Base-by-base conservation (phyloP, 73 alveolate species). In the Blepharisma japonicum region DNA sequence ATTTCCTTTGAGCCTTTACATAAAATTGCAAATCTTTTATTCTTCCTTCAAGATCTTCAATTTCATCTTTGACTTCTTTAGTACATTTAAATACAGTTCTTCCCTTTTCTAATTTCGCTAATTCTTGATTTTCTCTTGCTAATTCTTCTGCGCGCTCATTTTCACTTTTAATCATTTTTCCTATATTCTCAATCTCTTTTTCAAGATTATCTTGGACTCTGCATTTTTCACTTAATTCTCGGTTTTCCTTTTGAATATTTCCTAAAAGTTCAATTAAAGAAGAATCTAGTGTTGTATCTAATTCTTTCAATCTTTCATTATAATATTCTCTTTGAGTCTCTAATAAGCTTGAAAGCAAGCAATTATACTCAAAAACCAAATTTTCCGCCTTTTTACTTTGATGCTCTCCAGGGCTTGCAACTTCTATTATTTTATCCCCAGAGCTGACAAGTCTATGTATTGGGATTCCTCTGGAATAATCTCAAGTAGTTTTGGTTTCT, bases 291-390 rank as follows among this genome's bases (percentile, higher is more conserved):
- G n/a, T 53, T 0, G 18, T n/a, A 14, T 61, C 74, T 18, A 61
- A 14, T 61, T 61, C 74, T 25, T 18, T 25, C 2, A 61, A 14
- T 61, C 23, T 61, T 48, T 61, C 50, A 2, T 61, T 39, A 61
- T 61, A 61, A 25, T 18, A 61, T 25, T 61, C 74, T 61, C 23
- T 61, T 61, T 61, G 74, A 61, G 74, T 61, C 23, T 61, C 74
- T 18, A 61, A 25, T 20, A 61, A 25, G 23, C 74, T 61, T 18
- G 74, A 61, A 8, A 61, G 23, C 47, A 61, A 61, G 5, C 74
- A 61, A 61, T 61, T 61, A 61, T 61, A 61, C 74, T 61, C 74
- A 61, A 61, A 61, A n/a, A 61, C 23, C 18, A 61, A 14, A 61
- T 39, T 61, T 61, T 61, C 74, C 0, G 23, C 47, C 23, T 61